Percentiles rank a stretch among this genome's conserved stretches.
Evolutionary conservation across 2,329 filamentous ascomycete species (phyloP).

Genomic region (Aciculosporium take): DNA sequence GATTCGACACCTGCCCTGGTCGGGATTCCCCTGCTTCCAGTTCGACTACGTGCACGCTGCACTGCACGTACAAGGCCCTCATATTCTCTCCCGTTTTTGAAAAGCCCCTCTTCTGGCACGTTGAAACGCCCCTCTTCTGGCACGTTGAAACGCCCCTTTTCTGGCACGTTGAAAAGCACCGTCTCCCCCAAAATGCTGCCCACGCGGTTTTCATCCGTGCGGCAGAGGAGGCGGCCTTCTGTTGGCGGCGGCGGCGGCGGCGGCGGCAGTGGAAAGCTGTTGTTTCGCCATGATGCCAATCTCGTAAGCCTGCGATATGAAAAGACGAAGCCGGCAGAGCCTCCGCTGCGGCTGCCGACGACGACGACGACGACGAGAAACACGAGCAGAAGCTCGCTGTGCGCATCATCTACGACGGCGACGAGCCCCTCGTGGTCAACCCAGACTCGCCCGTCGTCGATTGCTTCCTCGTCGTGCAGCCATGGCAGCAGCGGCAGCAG

Average conservation of each 20-base stretch:
- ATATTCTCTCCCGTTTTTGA: too few species aligned
- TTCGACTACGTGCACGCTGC: too few species aligned
- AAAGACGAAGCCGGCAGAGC: conserved; percentile 41
- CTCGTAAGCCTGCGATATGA: conserved; percentile 47
- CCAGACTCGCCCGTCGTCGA: conserved; percentile 2
- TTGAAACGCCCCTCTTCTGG: neutral
- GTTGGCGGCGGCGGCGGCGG: conserved; percentile 16
- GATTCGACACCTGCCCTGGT: too few species aligned
- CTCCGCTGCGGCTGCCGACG: conserved; percentile 39
- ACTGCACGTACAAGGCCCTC: too few species aligned
- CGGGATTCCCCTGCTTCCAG: too few species aligned
- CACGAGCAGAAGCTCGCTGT: conserved; percentile 8
- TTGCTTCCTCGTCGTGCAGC: conserved; percentile 11
- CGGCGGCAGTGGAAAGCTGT: conserved; percentile 14
- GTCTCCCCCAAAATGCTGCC: conserved; percentile 19
- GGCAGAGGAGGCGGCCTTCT: conserved; percentile 25
- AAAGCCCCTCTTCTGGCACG: too few species aligned
- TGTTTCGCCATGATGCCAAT: conserved; percentile 32
- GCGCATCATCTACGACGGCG: conserved; percentile 12
- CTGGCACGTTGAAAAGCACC: neutral
- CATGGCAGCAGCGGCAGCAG: too few species aligned
- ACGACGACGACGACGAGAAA: conserved; percentile 22
- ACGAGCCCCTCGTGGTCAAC: conserved; percentile 5
- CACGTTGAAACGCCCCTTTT: too few species aligned
- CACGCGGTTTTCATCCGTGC: conserved; percentile 27